These are phyloP conservation scores for Magnusiomyces fungicola DNA, from an alignment of 1,139 yeast genomes.

Conservation along the genomic window DNA sequence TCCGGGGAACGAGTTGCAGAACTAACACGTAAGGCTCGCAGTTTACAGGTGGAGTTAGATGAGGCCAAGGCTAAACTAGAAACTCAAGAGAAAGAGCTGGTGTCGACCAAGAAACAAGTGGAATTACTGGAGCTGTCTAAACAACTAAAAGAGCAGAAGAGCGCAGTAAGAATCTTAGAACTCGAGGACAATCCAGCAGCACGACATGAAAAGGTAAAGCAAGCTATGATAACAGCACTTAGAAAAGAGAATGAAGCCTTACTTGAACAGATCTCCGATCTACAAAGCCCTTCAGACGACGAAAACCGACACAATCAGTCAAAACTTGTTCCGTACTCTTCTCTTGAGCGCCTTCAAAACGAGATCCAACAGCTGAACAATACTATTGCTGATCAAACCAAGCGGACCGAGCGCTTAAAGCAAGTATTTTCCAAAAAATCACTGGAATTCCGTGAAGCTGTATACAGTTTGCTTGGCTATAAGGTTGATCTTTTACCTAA, in stretches of 20 bases:
- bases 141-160: conserved; percentile 31
- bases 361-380: conserved; percentile 47
- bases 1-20: conserved; percentile 35
- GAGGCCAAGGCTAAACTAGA: conserved; percentile 19
- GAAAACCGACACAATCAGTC: conserved; percentile 18
- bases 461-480: conserved; percentile 66
- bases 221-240: conserved; percentile 45
- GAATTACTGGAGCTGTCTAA: conserved; percentile 30
- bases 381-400: conserved; percentile 47
- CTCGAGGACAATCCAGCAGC: conserved; percentile 61
- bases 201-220: conserved; percentile 57
- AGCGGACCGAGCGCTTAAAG: conserved; percentile 52
- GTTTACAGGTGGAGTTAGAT: conserved; percentile 27
- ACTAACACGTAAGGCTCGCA: conserved; percentile 26
- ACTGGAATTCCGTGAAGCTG: conserved; percentile 62
- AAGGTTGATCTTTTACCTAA: conserved; percentile 64
- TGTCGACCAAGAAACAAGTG: conserved; percentile 35
- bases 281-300: conserved; percentile 10
- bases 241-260: conserved; percentile 57
- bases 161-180: conserved; percentile 46
- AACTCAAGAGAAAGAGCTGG: conserved; percentile 23
- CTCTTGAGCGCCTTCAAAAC: conserved; percentile 55
- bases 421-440: conserved; percentile 65
- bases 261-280: conserved; percentile 23
- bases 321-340: conserved; percentile 47